phyloP scores from a whole-genome alignment of 2,329 filamentous ascomycete species.

The Ceratocystis cubensis region DNA sequence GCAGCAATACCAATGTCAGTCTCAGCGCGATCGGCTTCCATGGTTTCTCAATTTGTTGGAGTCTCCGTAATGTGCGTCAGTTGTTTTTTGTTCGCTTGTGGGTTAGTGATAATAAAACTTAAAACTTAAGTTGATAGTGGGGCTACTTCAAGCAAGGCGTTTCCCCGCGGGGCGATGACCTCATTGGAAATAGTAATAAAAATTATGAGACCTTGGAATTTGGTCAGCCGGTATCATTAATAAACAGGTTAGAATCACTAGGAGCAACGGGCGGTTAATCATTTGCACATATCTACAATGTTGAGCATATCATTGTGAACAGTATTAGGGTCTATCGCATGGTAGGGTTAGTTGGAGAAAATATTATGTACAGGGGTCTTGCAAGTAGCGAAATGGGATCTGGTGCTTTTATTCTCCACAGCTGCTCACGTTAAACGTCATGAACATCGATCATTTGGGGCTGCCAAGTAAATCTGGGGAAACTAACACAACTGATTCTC shows the following conservation, averaged over 20 bases:
- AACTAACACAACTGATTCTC: neutral
- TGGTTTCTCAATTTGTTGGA: conserved; percentile 29
- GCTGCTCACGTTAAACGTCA: conserved; percentile 3
- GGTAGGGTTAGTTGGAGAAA: conserved; percentile 13
- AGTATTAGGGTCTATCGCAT: neutral
- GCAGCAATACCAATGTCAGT: conserved; percentile 58
- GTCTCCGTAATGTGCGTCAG: neutral
- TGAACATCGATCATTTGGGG: neutral
- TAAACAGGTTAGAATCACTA: too few species aligned
- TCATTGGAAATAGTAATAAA: neutral
- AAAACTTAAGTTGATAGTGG: conserved; percentile 19
- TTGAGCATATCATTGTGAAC: neutral
- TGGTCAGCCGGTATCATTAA: too few species aligned
- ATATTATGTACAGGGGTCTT: conserved; percentile 6
- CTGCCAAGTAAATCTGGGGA: neutral
- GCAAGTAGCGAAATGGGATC: conserved; percentile 8
- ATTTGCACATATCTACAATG: neutral
- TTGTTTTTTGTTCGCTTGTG: neutral
- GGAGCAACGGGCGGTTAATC: too few species aligned
- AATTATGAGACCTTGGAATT: too few species aligned
- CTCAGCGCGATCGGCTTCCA: conserved; percentile 65
- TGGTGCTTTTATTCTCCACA: conserved; percentile 11
- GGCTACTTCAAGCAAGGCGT: conserved; percentile 15
- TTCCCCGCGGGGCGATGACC: conserved; percentile 13
- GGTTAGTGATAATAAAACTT: conserved; percentile 7